Base-by-base conservation (phyloP, 345 rosid genomes). In the Firmiana major region DNA sequence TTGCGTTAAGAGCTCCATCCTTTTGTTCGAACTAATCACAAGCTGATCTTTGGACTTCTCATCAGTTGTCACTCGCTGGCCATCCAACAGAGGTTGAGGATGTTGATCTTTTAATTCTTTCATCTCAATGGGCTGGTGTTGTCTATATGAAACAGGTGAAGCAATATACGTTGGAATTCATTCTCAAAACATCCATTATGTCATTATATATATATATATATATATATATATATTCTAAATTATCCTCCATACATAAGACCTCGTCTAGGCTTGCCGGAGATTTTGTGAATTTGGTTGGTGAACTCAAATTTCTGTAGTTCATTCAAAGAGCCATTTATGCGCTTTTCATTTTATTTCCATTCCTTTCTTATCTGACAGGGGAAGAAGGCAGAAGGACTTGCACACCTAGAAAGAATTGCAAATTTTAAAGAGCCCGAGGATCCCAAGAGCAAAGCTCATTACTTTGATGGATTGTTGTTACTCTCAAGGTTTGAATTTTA, bases 41-140 rank as follows among this genome's bases (percentile, higher is more conserved):
- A 73, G 7, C 51, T 57, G 17, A 74, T 24, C 40, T 22, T 71
- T 62, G 74, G 76, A 74, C 59, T 51, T 81, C 55, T 74, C 19
- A 54, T 71, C 90, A 94, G 98, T 88, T 94, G 42, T 81, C 73
- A 72, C 79, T 80, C 78, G 75, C 80, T 67, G 81, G 85, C 22
- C 74, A 86, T 81, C 88, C 88, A 48, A 81, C 86, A 57, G 87
- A 78, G 70, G 85, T 75, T 0, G 93, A 88, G 72, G 82, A 91
- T 78, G 71, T 87, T 13, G 90, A 90, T 86, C 92, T 84, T 74
- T 85, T 92, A 24, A 90, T 95, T 78, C 81, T 89, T 62, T 89
- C 97, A 67, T 95, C 93, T 31, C 91, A 88, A 63, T 91, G 91
- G 91, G 96, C 99, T 57, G 99, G 98, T 59, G 78, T 87, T 58